These are phyloP conservation scores for Apiospora koreana DNA, from an alignment of 2,329 filamentous ascomycete species.

Conservation along the genomic window DNA sequence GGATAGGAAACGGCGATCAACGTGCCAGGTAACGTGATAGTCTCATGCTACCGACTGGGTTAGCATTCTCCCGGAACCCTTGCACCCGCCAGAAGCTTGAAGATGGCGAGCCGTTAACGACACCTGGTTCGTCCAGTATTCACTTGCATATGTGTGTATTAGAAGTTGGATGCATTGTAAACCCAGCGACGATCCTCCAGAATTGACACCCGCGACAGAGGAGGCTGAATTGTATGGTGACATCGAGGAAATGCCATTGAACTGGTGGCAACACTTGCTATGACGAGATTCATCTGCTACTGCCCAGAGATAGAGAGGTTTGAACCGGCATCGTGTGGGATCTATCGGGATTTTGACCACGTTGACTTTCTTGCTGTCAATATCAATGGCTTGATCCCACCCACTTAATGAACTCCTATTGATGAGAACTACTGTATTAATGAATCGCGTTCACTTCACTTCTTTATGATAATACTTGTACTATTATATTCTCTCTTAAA, in stretches of 20 bases:
- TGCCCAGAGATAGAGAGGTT: background rate
- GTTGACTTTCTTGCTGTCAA: background rate
- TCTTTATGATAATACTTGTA: background rate
- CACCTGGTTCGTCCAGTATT: background rate
- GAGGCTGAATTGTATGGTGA: background rate
- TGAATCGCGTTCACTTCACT: background rate
- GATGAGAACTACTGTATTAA: background rate
- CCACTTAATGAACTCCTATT: background rate
- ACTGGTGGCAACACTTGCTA: background rate
- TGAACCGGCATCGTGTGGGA: background rate
- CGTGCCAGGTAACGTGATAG: background rate
- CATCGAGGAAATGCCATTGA: background rate
- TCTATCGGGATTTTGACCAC: background rate
- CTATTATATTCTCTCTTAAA: no score
- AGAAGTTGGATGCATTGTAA: background rate
- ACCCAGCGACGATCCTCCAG: background rate
- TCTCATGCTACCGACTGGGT: background rate
- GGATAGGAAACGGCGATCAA: background rate
- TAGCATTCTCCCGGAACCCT: background rate
- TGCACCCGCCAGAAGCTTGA: background rate
- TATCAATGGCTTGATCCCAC: background rate
- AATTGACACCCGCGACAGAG: background rate
- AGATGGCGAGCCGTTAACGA: background rate
- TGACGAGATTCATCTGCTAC: background rate
- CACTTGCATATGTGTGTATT: background rate